These are phyloP conservation scores for Misopates orontium DNA, from an alignment of 257 asterid species.

Conservation along the genomic window DNA sequence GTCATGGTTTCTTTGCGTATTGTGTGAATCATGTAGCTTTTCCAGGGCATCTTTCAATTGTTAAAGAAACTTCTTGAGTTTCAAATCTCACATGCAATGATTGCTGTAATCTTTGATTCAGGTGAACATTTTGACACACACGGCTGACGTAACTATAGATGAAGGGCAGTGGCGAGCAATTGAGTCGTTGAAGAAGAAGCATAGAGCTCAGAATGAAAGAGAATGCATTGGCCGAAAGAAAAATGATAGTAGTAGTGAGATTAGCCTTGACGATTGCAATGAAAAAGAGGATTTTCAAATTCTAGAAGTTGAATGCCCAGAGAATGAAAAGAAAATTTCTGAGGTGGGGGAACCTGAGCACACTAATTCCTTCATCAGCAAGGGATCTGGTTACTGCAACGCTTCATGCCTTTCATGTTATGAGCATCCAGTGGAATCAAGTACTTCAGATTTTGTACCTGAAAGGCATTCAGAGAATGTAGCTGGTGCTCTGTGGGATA, in stretches of 20 bases:
- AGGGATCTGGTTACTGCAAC: slow-evolving; percentile 2
- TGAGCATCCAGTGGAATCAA: slow-evolving; percentile 21
- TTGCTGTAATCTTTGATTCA: slow-evolving; percentile 32
- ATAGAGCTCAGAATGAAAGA: slow-evolving; percentile 66
- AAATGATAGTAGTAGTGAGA: slow-evolving; percentile 10
- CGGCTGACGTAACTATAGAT: slow-evolving; percentile 57
- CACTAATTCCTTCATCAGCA: neutral
- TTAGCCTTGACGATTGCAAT: neutral
- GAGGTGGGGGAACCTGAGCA: neutral
- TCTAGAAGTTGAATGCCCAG: neutral
- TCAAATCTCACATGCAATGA: neutral
- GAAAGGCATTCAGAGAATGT: slow-evolving; percentile 31
- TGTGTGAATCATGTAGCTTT: neutral
- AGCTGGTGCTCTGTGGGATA: slow-evolving; percentile 92
- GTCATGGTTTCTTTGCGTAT: neutral
- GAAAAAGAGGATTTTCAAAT: slow-evolving; percentile 1
- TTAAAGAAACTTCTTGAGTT: neutral
- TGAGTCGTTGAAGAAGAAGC: slow-evolving; percentile 57
- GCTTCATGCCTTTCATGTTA: slow-evolving; percentile 1
- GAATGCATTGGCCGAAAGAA: slow-evolving; percentile 37
- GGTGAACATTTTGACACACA: slow-evolving; percentile 92
- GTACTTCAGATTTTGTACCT: slow-evolving; percentile 6
- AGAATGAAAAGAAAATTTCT: slow-evolving; percentile 2
- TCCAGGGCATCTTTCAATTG: neutral
- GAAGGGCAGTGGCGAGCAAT: slow-evolving; percentile 65